A percentile compares a stretch with the other conserved stretches of the same genome.
Conservation (phyloP, 2,329 filamentous ascomycete species). For the Capronia americana region DNA sequence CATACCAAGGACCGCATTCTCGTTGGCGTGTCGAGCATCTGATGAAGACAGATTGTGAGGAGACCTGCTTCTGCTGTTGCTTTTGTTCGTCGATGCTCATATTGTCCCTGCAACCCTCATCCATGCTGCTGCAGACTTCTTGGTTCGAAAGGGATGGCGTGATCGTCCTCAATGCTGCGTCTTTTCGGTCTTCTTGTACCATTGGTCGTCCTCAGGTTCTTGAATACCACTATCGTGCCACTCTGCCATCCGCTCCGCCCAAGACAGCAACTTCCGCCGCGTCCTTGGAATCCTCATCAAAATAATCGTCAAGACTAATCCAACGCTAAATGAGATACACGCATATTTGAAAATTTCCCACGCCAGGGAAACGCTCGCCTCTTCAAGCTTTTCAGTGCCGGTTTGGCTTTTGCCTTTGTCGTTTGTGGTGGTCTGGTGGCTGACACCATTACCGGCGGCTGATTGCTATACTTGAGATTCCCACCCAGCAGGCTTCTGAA, state of each 20-base stretch:
- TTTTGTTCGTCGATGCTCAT: neutral
- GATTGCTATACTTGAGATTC: constrained; percentile 66
- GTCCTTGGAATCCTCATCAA: constrained; percentile 37
- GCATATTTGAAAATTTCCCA: constrained; percentile 33
- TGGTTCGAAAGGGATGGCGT: neutral
- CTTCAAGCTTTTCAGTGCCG: constrained; percentile 2
- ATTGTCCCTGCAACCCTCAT: neutral
- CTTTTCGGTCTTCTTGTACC: constrained; percentile 12
- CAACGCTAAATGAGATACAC: constrained; percentile 30
- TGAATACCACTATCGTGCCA: constrained; percentile 37
- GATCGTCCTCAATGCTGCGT: neutral
- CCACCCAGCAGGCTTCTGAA: constrained; percentile 85
- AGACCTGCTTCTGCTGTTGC: neutral
- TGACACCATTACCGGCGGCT: constrained; percentile 32
- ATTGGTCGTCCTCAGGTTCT: constrained; percentile 9
- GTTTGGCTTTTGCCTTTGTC: constrained; percentile 12
- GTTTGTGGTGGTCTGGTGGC: constrained; percentile 19
- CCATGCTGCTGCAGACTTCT: neutral
- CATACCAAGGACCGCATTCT: neutral
- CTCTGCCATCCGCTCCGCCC: constrained; percentile 34
- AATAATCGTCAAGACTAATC: constrained; percentile 33
- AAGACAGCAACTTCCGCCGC: constrained; percentile 37
- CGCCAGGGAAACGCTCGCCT: constrained; percentile 16
- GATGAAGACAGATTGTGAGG: neutral
- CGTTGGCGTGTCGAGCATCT: neutral